Evolutionary conservation across 177 flowering plant species (phyloP), one percentile per base, ranked within the genome.

Genomic region (Vitis hybrid): DNA sequence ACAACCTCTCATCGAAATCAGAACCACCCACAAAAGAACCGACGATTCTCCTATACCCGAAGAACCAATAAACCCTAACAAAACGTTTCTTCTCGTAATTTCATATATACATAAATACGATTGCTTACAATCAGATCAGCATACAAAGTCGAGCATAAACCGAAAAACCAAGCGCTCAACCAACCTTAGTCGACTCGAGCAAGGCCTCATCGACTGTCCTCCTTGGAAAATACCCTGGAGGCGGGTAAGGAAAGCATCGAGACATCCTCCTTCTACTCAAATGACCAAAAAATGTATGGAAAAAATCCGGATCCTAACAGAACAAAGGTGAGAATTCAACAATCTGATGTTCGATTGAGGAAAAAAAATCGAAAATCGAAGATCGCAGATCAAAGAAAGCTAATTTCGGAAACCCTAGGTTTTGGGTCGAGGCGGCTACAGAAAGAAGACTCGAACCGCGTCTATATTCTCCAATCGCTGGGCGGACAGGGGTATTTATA

Each of bases 101-200:
- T 7, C 6, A 40, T 7, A 40, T 40, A 6, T 40, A 6, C 46
- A 40, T 7, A 40, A 40, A 40, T 40, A 40, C 46, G 46, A 40
- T 5, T 40, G 46, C 8, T 40, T 40, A 40, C 46, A 40, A 40
- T 40, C 17, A 59, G 46, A 32, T 14, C 3, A 18, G 46, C 11
- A 49, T 27, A 52, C 49, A 62, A 61, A 75, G 77, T 71, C 72
- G 80, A 73, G 76, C 82, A 75, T 56, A 60, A 57, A 62, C 65
- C 66, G 51, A 58, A 68, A 48, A 79, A 71, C 60, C 70, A 68
- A 70, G 64, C 52, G 79, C 82, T 77, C 82, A 82, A 87, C 93
- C 62, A 87, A 89, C 93, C 93, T 87, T 81, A 79, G 82, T 78
- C 83, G 84, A 82, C 77, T 85, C 83, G 80, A 81, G 73, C 83